These are phyloP conservation scores for Hippophae gyantsensis DNA, from an alignment of 306 rosid species.

Conservation along the genomic window DNA sequence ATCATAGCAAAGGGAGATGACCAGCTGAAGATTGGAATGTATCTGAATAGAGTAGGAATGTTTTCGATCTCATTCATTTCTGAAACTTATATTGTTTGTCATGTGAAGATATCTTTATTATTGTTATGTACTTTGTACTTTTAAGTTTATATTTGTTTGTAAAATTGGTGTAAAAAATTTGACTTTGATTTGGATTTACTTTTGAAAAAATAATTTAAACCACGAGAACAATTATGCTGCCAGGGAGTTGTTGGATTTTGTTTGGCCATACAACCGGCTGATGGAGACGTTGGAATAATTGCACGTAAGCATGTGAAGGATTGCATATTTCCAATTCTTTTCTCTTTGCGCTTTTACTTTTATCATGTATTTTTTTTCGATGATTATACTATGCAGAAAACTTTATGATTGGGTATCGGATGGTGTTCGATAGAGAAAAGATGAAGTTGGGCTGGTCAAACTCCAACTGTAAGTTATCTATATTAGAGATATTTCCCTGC, in stretches of 20 bases:
- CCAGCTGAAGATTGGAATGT: no score
- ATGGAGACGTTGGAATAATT: conserved; percentile 63
- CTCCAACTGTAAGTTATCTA: conserved; percentile 66
- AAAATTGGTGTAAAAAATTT: no score
- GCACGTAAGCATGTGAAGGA: conserved; percentile 63
- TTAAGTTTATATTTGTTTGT: no score
- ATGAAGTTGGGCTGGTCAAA: conserved; percentile 77
- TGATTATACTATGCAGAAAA: conserved; percentile 50
- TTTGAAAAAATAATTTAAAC: background rate
- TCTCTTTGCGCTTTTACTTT: background rate
- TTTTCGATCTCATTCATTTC: no score
- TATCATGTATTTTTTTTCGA: background rate
- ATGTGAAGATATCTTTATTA: no score
- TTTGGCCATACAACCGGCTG: conserved; percentile 67
- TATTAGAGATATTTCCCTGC: background rate
- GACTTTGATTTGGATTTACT: no score
- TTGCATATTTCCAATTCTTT: background rate
- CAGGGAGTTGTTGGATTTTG: conserved; percentile 76
- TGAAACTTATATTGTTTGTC: no score
- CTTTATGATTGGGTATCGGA: conserved; percentile 76
- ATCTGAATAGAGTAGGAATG: no score
- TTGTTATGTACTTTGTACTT: no score
- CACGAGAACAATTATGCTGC: conserved; percentile 22
- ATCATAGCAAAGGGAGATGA: no score
- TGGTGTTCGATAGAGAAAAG: conserved; percentile 75